Percentiles rank a stretch among this genome's conserved stretches.
phyloP scores from a whole-genome alignment of 2,329 filamentous ascomycete species.

The Neopestalotiopsis clavispora region DNA sequence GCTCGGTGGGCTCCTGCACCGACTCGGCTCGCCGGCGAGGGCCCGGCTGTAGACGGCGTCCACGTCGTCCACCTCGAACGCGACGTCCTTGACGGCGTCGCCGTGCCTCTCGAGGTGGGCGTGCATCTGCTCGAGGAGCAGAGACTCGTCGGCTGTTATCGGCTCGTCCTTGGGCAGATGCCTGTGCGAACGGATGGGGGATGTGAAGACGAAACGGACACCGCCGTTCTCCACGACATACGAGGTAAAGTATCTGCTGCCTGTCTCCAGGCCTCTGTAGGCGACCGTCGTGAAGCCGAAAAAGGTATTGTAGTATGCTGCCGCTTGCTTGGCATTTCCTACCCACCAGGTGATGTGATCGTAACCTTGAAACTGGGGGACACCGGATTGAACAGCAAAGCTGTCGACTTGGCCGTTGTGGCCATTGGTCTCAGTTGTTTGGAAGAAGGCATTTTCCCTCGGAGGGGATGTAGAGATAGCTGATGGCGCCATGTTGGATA shows the following conservation, averaged over 20 bases:
- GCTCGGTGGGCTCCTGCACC: conserved; percentile 63
- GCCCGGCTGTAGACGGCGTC: conserved; percentile 79
- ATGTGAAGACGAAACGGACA: conserved; percentile 84
- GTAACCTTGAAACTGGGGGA: conserved; percentile 76
- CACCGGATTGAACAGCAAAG: conserved; percentile 56
- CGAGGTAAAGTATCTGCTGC: conserved; percentile 78
- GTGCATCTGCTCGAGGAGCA: conserved; percentile 75
- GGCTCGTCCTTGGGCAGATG: conserved; percentile 63
- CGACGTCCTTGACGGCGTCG: conserved; percentile 93
- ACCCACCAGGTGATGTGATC: conserved; percentile 97
- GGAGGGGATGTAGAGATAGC: conserved; percentile 57
- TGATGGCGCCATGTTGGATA: conserved; percentile 59
- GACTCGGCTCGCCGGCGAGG: conserved; percentile 66
- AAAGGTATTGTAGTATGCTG: conserved; percentile 83
- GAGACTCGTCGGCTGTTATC: conserved; percentile 66
- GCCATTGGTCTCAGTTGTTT: conserved; percentile 6
- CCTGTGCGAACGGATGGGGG: conserved; percentile 70
- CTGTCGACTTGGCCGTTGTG: conserved; percentile 48
- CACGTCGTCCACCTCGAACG: conserved; percentile 92
- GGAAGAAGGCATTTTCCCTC: conserved; percentile 45
- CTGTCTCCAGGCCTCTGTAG: conserved; percentile 88
- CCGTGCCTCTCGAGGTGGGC: conserved; percentile 85
- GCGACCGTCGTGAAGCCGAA: conserved; percentile 86
- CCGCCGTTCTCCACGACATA: conserved; percentile 81
- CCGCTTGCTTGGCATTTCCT: conserved; percentile 94